A percentile compares a stretch with the other conserved stretches of the same genome.
Conservation (phyloP, 306 rosid genomes). For the Biancaea sappan region DNA sequence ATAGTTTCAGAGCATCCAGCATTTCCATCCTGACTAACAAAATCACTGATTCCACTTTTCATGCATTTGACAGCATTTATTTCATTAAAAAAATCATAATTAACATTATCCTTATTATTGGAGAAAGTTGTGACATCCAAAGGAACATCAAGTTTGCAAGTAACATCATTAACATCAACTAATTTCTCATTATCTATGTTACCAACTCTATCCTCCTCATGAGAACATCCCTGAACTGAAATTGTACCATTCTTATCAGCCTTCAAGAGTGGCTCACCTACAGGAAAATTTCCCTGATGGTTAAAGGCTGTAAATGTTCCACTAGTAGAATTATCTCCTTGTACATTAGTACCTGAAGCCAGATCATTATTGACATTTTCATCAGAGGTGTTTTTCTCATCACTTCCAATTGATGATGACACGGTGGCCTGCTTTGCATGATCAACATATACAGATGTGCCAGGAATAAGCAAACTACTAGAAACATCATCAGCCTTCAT, state of each 20-base stretch:
- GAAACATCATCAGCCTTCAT: slow-evolving; percentile 42
- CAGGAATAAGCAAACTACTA: slow-evolving; percentile 32
- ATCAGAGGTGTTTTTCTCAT: slow-evolving; percentile 24
- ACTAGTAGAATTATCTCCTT: slow-evolving; percentile 28
- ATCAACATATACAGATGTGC: slow-evolving; percentile 32
- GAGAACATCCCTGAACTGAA: slow-evolving; percentile 38
- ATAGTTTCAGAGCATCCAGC: slow-evolving; percentile 27
- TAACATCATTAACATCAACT: slow-evolving; percentile 34
- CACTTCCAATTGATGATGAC: slow-evolving; percentile 39
- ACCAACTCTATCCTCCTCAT: slow-evolving; percentile 31
- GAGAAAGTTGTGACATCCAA: slow-evolving; percentile 30
- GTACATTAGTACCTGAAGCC: slow-evolving; percentile 34
- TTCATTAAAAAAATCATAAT: slow-evolving; percentile 41
- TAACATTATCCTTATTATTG: slow-evolving; percentile 25
- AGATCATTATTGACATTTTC: slow-evolving; percentile 33
- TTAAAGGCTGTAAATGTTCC: slow-evolving; percentile 30
- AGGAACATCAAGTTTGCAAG: slow-evolving; percentile 35
- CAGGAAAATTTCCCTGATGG: slow-evolving; percentile 18
- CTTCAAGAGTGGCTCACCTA: slow-evolving; percentile 36
- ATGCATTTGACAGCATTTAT: slow-evolving; percentile 31
- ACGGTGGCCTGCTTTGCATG: slow-evolving; percentile 38
- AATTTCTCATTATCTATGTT: slow-evolving; percentile 32
- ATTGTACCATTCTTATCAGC: slow-evolving; percentile 36
- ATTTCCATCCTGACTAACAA: slow-evolving; percentile 36
- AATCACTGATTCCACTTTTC: slow-evolving; percentile 31